These are phyloP conservation scores for Penicillium macrosclerotiorum DNA, from an alignment of 495 filamentous ascomycete genomes.

Conservation along the genomic window DNA sequence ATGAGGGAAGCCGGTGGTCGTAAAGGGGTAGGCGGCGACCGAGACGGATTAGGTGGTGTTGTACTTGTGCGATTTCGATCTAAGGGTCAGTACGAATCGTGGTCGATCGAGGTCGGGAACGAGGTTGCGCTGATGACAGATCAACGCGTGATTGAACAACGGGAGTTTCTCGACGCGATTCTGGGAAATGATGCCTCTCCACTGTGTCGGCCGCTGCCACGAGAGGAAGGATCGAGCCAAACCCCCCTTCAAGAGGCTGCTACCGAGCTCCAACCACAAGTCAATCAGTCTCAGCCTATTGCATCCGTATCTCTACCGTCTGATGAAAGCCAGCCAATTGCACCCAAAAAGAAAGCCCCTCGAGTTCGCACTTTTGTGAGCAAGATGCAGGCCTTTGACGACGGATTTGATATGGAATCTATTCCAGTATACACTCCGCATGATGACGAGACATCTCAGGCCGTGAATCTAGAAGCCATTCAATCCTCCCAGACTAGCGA, in stretches of 20 bases:
- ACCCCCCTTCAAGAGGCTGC: background rate
- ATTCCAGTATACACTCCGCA: constrained; percentile 35
- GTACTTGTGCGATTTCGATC: constrained; percentile 76
- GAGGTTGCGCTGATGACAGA: constrained; percentile 67
- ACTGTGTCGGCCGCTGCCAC: constrained; percentile 61
- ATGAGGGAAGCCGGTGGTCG: constrained; percentile 72
- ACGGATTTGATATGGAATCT: constrained; percentile 50
- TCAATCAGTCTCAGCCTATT: too few species aligned
- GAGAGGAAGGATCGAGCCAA: constrained; percentile 25
- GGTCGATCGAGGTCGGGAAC: constrained; percentile 66
- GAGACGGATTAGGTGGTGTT: constrained; percentile 63
- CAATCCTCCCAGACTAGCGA: constrained; percentile 9
- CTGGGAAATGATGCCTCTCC: constrained; percentile 68
- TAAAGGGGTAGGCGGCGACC: constrained; percentile 63
- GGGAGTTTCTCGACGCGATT: constrained; percentile 90
- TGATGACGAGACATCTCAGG: constrained; percentile 16
- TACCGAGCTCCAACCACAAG: background rate
- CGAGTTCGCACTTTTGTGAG: constrained; percentile 45
- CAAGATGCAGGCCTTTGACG: constrained; percentile 75
- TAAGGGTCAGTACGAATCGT: constrained; percentile 59
- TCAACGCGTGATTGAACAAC: constrained; percentile 83
- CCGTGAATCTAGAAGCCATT: constrained; percentile 27
- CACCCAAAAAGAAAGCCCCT: constrained; percentile 23
- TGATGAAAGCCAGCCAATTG: constrained; percentile 9
- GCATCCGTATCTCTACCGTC: constrained; percentile 1